Evolutionary conservation across 192 early-diverging fungal genomes (phyloP).

Genomic region (Pilaira anomala): DNA sequence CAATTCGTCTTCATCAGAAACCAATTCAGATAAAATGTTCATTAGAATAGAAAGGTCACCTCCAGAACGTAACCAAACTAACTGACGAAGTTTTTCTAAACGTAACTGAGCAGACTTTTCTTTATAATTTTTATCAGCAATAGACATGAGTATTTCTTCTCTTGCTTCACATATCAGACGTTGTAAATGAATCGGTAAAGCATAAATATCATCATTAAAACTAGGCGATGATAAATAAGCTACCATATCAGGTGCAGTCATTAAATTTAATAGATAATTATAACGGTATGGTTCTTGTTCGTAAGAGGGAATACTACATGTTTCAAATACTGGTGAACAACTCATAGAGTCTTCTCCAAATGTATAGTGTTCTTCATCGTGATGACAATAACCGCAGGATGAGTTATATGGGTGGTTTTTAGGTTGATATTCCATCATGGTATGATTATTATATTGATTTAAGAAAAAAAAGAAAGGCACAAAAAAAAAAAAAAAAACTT

Average conservation of each 20-base stretch:
- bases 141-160: conserved; percentile 22
- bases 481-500: no score
- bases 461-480: no score
- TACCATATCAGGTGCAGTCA: conserved; percentile 32
- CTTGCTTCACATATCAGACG: conserved; percentile 32
- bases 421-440: conserved; percentile 10
- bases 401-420: conserved; percentile 3
- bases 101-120: conserved; percentile 11
- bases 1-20: conserved; percentile 29
- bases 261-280: conserved; percentile 34
- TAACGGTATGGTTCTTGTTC: conserved; percentile 22
- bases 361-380: conserved; percentile 7
- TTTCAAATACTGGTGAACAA: neutral
- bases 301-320: neutral
- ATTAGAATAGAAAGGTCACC: conserved; percentile 26
- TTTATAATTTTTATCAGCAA: neutral
- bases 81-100: conserved; percentile 19
- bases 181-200: conserved; percentile 32
- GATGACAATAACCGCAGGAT: conserved; percentile 14
- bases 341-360: conserved; percentile 16
- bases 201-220: conserved; percentile 44
- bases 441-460: conserved; percentile 1
- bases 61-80: conserved; percentile 19
- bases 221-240: conserved; percentile 31
- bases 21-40: conserved; percentile 9